Percentiles rank a stretch among this genome's conserved stretches.
Evolutionary conservation across 345 rosid species (phyloP).

Genomic region (Citrus unshiu): DNA sequence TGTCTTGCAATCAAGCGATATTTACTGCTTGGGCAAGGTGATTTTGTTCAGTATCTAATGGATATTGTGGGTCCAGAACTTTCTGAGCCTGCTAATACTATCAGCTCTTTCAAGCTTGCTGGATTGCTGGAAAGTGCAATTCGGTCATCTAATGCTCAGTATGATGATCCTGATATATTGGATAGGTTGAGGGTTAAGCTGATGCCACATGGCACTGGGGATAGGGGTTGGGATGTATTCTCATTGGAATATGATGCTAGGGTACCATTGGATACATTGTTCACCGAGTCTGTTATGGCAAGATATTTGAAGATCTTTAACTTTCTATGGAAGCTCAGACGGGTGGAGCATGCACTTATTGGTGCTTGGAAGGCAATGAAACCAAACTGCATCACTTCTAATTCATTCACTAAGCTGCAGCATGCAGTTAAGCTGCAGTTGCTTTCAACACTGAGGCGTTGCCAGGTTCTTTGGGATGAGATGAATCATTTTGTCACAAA

Average conservation of each 20-base stretch:
- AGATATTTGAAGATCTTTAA: constrained; percentile 85
- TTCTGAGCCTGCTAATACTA: constrained; percentile 95
- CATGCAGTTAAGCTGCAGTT: constrained; percentile 65
- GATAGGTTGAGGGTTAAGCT: constrained; percentile 89
- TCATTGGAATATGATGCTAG: constrained; percentile 94
- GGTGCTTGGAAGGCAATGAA: constrained; percentile 99
- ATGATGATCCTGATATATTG: constrained; percentile 86
- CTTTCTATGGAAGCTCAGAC: constrained; percentile 94
- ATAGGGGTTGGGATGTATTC: constrained; percentile 98
- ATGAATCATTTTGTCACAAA: constrained; percentile 98
- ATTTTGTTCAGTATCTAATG: constrained; percentile 94
- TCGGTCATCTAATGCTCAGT: constrained; percentile 96
- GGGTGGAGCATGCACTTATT: constrained; percentile 94
- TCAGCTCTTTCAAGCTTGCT: constrained; percentile 92
- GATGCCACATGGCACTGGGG: constrained; percentile 94
- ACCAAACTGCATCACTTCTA: constrained; percentile 88
- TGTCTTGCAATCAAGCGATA: constrained; percentile 96
- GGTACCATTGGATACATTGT: constrained; percentile 87
- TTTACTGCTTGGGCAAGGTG: constrained; percentile 95
- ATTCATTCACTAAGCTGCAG: constrained; percentile 72
- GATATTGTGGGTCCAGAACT: constrained; percentile 91
- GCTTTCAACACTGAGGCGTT: constrained; percentile 77
- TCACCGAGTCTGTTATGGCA: constrained; percentile 83
- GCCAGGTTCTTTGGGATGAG: constrained; percentile 96
- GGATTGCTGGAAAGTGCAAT: constrained; percentile 92